A percentile compares a stretch with the other conserved stretches of the same genome.
Evolutionary conservation across 179 eudicot species (phyloP).

Genomic region (Heliamphora pulchella): DNA sequence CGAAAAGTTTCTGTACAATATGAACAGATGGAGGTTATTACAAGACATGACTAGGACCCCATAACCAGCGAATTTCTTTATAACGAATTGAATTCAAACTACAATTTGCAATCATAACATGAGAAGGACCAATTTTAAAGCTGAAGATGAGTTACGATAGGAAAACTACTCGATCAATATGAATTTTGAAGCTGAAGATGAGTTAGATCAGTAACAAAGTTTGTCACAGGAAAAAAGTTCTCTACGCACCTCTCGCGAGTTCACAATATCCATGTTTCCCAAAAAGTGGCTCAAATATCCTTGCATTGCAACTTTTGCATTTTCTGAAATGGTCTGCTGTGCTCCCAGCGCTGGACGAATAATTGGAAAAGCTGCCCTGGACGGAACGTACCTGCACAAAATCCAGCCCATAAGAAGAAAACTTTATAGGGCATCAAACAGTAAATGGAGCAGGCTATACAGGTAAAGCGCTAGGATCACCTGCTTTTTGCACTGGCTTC

Average conservation of each 20-base stretch:
- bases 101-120: not conserved
- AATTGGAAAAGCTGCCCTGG: slow-evolving; percentile 84
- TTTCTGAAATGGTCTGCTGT: slow-evolving; percentile 73
- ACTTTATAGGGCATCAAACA: slow-evolving; percentile 12
- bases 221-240: not conserved
- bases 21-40: not conserved
- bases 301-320: slow-evolving; percentile 90
- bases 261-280: slow-evolving; percentile 79
- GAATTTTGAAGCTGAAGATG: not conserved
- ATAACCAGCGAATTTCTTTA: not conserved
- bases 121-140: not conserved
- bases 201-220: not conserved
- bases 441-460: slow-evolving; percentile 5
- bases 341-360: slow-evolving; percentile 74
- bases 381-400: slow-evolving; percentile 76
- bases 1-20: not conserved
- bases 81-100: not conserved
- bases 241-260: slow-evolving; percentile 68
- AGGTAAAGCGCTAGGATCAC: slow-evolving; percentile 30
- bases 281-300: slow-evolving; percentile 86
- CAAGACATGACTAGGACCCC: not conserved
- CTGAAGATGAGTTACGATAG: not conserved
- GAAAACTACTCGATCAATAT: not conserved
- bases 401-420: slow-evolving; percentile 30
- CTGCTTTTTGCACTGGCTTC: slow-evolving; percentile 64